Evolutionary conservation across 345 rosid genomes (phyloP), one percentile per base, ranked within the genome.

Genomic region (Eucalyptus urophylla): DNA sequence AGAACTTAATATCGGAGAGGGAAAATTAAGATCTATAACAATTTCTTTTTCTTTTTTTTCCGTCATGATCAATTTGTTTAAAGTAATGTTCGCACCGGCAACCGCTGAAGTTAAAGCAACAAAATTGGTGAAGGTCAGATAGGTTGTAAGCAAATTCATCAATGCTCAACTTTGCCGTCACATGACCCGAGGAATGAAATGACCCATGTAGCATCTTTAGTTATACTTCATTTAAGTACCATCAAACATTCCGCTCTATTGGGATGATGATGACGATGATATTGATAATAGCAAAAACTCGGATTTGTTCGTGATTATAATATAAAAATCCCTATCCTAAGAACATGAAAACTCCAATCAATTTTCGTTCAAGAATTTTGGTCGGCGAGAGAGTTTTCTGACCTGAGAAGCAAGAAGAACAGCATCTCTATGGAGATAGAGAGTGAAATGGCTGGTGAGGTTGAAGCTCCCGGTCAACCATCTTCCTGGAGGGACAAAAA

Each of bases 381-480:
- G 45, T 40, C 14, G 83, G 47, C 5, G 87, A n/a, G 24, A 67
- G 81, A 22, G 45, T 60, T 40, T 47, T 25, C 86, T 45, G 56
- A 97, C 99, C 95, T 95, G 94, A 49, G 97, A 93, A 90, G 98
- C 99, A 80, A 97, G 96, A 93, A 97, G 88, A 89, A 94, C 94
- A 25, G 98, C 99, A 53, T 95, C 98, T 89, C 93, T 95, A 72
- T 94, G 95, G 65, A 97, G 95, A 88, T 90, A 95, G 89, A 97
- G 93, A 76, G 99, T 97, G 93, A 97, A 97, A 92, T 97, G 95
- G 89, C 97, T 96, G 80, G 97, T 96, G 89, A 97, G 96, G 76
- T 96, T 96, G 91, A 97, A 97, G 90, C 95, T 95, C 25, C 98
- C 98, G 65, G 99, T 97, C 87, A 97, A 89, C 98, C 98, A 97